phyloP scores from a whole-genome alignment of 495 filamentous ascomycete genomes.

The Acidiella bohemica region DNA sequence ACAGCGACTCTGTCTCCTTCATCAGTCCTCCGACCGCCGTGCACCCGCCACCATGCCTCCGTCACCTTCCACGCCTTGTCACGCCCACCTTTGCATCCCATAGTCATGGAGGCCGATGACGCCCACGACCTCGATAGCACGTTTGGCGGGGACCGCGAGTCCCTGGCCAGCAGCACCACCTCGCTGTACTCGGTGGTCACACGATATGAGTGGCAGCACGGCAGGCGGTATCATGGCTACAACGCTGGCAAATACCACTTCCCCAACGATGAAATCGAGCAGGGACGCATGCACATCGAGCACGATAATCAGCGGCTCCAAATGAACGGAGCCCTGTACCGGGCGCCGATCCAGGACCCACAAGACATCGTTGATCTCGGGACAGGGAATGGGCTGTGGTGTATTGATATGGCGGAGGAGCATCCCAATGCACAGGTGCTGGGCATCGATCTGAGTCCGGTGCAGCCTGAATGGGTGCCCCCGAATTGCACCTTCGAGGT shows the following conservation, averaged over 20 bases:
- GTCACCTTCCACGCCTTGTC: background rate
- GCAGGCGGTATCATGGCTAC: constrained; percentile 14
- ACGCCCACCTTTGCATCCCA: background rate
- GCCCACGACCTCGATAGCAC: constrained; percentile 1
- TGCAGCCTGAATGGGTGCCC: constrained; percentile 24
- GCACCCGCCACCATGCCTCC: background rate
- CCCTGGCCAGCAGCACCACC: constrained; percentile 8
- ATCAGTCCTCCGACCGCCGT: background rate
- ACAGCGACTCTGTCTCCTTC: background rate
- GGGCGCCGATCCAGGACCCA: constrained; percentile 17
- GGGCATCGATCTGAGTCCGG: constrained; percentile 25
- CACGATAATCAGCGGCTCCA: constrained; percentile 13
- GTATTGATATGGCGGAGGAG: constrained; percentile 10
- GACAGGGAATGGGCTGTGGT: constrained; percentile 19
- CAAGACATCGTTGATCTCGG: constrained; percentile 22
- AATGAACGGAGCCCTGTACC: constrained; percentile 17
- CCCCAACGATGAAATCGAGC: constrained; percentile 14
- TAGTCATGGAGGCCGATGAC: constrained; percentile 7
- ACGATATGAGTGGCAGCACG: constrained; percentile 19
- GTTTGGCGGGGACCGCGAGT: constrained; percentile 6
- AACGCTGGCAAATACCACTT: constrained; percentile 14
- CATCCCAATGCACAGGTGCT: constrained; percentile 16
- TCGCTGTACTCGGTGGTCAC: constrained; percentile 13
- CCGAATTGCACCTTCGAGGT: constrained; percentile 25
- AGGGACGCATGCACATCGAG: constrained; percentile 22